Percentiles rank a stretch among this genome's conserved stretches.
These are phyloP conservation scores for Angophora floribunda DNA, from an alignment of 345 rosid genomes.

Conservation along the genomic window DNA sequence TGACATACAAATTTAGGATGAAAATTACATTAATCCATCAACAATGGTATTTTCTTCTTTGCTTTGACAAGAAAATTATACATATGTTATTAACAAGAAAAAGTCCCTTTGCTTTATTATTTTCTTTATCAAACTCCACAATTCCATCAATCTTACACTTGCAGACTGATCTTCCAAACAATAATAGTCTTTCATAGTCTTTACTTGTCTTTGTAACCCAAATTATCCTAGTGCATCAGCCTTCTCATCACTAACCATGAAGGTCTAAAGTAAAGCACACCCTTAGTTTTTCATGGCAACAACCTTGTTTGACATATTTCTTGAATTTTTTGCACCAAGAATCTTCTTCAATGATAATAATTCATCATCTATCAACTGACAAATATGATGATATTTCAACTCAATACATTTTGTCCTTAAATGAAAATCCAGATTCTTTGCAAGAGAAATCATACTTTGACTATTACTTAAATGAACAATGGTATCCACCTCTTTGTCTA, in stretches of 20 bases:
- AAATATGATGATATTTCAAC: neutral
- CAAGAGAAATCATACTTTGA: conserved; percentile 4
- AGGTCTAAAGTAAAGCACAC: neutral
- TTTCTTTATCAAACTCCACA: neutral
- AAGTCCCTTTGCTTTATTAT: neutral
- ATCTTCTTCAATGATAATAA: neutral
- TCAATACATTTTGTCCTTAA: neutral
- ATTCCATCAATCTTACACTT: neutral
- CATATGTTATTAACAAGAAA: too few species aligned
- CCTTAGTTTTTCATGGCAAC: neutral
- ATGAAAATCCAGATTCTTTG: too few species aligned
- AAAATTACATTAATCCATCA: too few species aligned
- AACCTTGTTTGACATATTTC: neutral
- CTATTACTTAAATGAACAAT: neutral
- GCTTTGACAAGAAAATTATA: too few species aligned
- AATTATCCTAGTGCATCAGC: neutral
- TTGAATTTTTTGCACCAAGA: neutral
- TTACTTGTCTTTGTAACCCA: neutral
- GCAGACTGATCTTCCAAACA: neutral
- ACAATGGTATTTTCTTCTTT: too few species aligned
- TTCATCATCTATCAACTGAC: neutral
- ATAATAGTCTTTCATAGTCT: neutral
- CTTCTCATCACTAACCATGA: neutral
- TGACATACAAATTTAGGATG: too few species aligned
- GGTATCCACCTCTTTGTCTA: too few species aligned